A percentile compares a stretch with the other conserved stretches of the same genome.
Conservation (phyloP, 2,329 filamentous ascomycete species). For the Aspergillus brunneoviolaceus region DNA sequence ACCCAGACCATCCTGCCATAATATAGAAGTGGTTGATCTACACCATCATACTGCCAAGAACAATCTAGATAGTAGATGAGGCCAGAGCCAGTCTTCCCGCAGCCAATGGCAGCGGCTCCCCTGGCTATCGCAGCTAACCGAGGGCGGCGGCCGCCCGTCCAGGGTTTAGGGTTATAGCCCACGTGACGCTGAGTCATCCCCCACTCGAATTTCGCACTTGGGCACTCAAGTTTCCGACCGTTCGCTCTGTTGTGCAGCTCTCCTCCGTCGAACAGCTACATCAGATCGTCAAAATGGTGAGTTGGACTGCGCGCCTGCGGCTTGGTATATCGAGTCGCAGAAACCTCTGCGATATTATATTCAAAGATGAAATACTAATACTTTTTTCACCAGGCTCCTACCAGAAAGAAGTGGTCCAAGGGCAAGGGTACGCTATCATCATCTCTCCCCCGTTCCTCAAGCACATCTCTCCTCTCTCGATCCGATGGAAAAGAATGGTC, state of each 20-base stretch:
- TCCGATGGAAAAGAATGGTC: slow-evolving; percentile 10
- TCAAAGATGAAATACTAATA: slow-evolving; percentile 19
- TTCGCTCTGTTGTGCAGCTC: slow-evolving; percentile 26
- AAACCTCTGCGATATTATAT: neutral
- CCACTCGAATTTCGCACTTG: slow-evolving; percentile 41
- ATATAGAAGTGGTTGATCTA: too few species aligned
- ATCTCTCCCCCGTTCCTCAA: slow-evolving; percentile 5
- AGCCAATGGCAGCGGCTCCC: slow-evolving; percentile 12
- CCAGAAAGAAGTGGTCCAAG: slow-evolving; percentile 59
- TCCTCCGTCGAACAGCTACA: slow-evolving; percentile 36
- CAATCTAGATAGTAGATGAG: neutral
- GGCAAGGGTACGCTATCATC: slow-evolving; percentile 50
- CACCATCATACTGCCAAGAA: too few species aligned
- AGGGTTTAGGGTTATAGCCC: slow-evolving; percentile 35
- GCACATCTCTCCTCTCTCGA: neutral
- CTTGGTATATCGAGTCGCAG: neutral
- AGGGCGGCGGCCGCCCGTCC: slow-evolving; percentile 14
- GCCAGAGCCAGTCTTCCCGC: slow-evolving; percentile 1
- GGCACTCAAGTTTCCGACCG: slow-evolving; percentile 25
- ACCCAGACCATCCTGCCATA: too few species aligned
- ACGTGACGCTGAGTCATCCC: slow-evolving; percentile 33
- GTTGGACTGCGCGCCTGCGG: slow-evolving; percentile 13
- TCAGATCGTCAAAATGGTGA: slow-evolving; percentile 42
- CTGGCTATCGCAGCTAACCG: slow-evolving; percentile 17
- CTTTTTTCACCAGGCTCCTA: slow-evolving; percentile 54